Conservation (phyloP, 2,329 filamentous ascomycete species). For the Claviceps monticola region DNA sequence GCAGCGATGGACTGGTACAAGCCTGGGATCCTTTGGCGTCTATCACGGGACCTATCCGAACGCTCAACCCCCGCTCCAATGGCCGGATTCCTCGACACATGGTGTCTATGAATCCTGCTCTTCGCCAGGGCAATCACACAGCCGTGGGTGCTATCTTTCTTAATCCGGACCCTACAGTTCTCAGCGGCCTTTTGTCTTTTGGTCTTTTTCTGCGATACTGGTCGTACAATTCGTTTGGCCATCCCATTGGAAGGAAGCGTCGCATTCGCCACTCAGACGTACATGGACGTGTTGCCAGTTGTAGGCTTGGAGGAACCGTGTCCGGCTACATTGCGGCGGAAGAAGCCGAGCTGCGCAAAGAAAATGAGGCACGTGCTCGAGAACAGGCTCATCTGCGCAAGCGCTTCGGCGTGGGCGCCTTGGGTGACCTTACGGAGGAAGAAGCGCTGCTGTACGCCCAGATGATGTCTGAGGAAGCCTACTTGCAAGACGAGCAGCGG, state of each 20-base stretch:
- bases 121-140: slow-evolving; percentile 60
- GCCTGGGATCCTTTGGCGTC: slow-evolving; percentile 94
- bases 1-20: slow-evolving; percentile 88
- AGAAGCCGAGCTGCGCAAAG: slow-evolving; percentile 61
- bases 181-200: slow-evolving; percentile 77
- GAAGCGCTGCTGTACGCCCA: slow-evolving; percentile 51
- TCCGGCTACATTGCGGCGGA: slow-evolving; percentile 80
- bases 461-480: slow-evolving; percentile 51
- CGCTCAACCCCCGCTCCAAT: slow-evolving; percentile 73
- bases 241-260: slow-evolving; percentile 66
- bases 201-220: slow-evolving; percentile 84
- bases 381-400: slow-evolving; percentile 58
- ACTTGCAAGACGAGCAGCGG: slow-evolving; percentile 40
- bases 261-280: slow-evolving; percentile 53
- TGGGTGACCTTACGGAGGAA: slow-evolving; percentile 53
- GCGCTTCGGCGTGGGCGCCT: slow-evolving; percentile 66
- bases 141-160: slow-evolving; percentile 73
- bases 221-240: slow-evolving; percentile 77
- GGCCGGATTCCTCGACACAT: slow-evolving; percentile 67
- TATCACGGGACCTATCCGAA: slow-evolving; percentile 62
- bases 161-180: slow-evolving; percentile 72
- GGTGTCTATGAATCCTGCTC: slow-evolving; percentile 36
- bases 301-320: slow-evolving; percentile 51
- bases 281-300: slow-evolving; percentile 35
- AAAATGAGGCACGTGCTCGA: slow-evolving; percentile 51